A percentile compares a stretch with the other conserved stretches of the same genome.
Conservation (phyloP, 2,329 filamentous ascomycete genomes). For the Stenocarpella maydis region DNA sequence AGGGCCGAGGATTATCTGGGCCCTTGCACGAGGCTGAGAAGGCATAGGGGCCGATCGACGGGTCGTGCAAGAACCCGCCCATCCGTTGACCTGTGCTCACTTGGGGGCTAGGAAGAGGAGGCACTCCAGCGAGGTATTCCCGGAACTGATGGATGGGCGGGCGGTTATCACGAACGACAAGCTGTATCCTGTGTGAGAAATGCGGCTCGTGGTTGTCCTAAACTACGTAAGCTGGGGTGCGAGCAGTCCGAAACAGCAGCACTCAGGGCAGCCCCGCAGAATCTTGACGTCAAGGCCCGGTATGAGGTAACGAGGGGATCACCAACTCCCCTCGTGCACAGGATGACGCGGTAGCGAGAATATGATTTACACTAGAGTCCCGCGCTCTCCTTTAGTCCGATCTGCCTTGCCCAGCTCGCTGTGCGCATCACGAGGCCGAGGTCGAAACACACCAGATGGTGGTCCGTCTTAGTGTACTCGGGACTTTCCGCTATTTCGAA, state of each 20-base stretch:
- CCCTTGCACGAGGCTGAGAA: not conserved
- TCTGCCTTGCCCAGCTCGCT: not conserved
- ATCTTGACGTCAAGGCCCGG: slow-evolving; percentile 13
- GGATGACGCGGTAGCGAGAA: not conserved
- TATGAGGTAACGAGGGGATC: not conserved
- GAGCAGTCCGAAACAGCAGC: not conserved
- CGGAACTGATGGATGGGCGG: not conserved
- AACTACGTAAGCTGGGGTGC: not conserved
- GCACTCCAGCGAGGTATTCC: slow-evolving; percentile 13
- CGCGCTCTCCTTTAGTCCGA: slow-evolving; percentile 4
- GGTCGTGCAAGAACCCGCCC: not conserved
- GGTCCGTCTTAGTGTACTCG: no score
- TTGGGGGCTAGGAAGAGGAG: not conserved
- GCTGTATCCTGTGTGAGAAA: not conserved
- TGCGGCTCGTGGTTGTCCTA: not conserved
- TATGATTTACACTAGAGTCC: slow-evolving; percentile 3
- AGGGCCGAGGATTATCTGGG: slow-evolving; percentile 6
- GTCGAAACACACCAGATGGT: not conserved
- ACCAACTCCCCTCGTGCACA: no score
- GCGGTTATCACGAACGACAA: not conserved
- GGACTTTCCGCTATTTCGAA: not conserved
- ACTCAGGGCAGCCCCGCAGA: not conserved
- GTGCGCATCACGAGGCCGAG: slow-evolving; percentile 8
- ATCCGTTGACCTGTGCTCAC: not conserved
- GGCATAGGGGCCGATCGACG: slow-evolving; percentile 4